Evolutionary conservation across 1,284 basidiomycete species (phyloP).

Genomic region (Prillingera fragicola): DNA sequence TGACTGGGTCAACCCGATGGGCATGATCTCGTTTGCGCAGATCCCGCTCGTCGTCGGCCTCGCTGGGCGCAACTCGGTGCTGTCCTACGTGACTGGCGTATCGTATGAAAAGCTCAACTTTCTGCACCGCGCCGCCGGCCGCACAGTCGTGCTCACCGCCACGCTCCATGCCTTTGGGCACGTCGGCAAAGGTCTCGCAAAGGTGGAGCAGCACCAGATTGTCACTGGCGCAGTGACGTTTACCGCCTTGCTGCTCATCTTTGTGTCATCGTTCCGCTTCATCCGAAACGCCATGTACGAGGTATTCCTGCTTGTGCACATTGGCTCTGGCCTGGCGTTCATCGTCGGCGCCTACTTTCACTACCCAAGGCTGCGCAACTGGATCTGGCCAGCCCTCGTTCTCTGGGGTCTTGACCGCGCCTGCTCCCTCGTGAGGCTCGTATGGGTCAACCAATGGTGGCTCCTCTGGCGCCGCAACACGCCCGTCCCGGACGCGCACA

Average conservation of each 20-base stretch:
- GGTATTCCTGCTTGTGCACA: constrained; percentile 52
- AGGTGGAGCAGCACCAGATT: too few relatives aligned
- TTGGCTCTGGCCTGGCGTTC: constrained; percentile 37
- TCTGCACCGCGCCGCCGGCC: constrained; percentile 36
- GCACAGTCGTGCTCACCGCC: constrained; percentile 24
- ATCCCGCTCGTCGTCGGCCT: constrained; percentile 59
- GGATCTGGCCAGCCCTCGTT: constrained; percentile 6
- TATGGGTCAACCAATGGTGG: constrained; percentile 54
- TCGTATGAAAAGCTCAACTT: constrained; percentile 55
- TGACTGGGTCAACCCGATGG: too few relatives aligned
- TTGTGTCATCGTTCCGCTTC: constrained; percentile 46
- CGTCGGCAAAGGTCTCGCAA: too few relatives aligned
- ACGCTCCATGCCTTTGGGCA: constrained; percentile 35
- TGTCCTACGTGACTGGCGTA: constrained; percentile 60
- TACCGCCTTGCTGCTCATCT: constrained; percentile 48
- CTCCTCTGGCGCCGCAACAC: constrained; percentile 37
- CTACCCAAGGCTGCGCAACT: constrained; percentile 2
- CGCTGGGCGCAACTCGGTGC: constrained; percentile 61
- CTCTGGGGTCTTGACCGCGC: constrained; percentile 63
- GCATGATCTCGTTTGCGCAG: constrained; percentile 51
- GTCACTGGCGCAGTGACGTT: too few relatives aligned
- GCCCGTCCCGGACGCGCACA: constrained; percentile 20
- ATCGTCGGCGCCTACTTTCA: constrained; percentile 9
- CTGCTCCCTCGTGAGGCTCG: constrained; percentile 54
- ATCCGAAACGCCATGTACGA: constrained; percentile 51